Base-by-base conservation (phyloP, 176 grass and related monocot genomes). In the Raddia distichophylla region DNA sequence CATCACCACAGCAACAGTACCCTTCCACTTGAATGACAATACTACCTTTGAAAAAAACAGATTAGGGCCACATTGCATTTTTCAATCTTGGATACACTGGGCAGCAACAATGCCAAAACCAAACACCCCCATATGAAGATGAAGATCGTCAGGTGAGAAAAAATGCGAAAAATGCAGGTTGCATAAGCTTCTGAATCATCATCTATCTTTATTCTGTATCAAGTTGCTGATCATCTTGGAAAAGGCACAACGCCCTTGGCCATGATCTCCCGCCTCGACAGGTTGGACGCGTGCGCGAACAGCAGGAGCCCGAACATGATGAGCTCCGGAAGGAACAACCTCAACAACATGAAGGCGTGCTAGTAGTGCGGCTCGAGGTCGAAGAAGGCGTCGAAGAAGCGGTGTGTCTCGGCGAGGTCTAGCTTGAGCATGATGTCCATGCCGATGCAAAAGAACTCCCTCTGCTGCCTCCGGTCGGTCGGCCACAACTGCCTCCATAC, bases 401-500 rank as follows among this genome's bases (percentile, higher is more conserved):
- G 75, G 1, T 90, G 88, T 6, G 96, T 95, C 0, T 88, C 96
- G 11, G 76, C 79, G 79, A 98, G 94, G 80, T 98, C 93, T 18
- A 98, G 88, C 86, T 98, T 98, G 74, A 98, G 90, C 82, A 98
- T 81, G 78, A 98, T 51, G 74, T 98, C 96, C 96, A 98, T 98
- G 65, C 96, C 96, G 58, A 98, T 95, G 84, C 96, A 98, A 87
- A 98, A 98, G 63, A 98, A 98, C 16, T 95, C 96, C 76, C 96
- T 95, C 82, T 98, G 96, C 78, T 85, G 64, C 34, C 93, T 70
- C 68, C 93, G 64, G 42, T 91, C 83, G 34, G 74, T 89, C 0
- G 96, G 96, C 96, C 96, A 98, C 42, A 98, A 85, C 75, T 98
- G 73, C 82, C 85, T 95, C 96, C 96, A 98, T 71, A 98, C 89